Base-by-base conservation (phyloP, 1,139 yeast species). In the Hansenula anomala region DNA sequence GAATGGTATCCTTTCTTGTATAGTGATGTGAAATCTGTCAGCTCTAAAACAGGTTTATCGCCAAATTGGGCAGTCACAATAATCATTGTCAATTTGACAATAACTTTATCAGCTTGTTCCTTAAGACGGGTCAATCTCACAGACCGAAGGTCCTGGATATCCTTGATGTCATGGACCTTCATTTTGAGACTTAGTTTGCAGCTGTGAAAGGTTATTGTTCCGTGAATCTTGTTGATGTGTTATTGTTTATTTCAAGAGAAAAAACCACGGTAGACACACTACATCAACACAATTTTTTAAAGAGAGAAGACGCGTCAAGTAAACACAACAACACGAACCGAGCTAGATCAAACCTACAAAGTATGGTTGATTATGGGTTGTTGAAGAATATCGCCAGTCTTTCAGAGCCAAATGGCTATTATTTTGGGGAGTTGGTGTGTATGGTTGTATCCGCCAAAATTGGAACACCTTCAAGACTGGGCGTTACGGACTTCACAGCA, bases 401-500 rank as follows among this genome's bases (percentile, higher is more conserved):
- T 13, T 15, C 34, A 8, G 34, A 24, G 15, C 25, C 30, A 2
- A 4, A 11, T 4, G 19, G 8, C 4, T 11, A 12, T 13, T 36
- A 32, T 19, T n/a, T 11, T 6, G 23, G 4, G 3, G 17, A 33
- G 11, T 5, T 37, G 9, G 23, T 14, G 1, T 32, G 26, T 19
- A 6, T 37, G 5, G 3, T 37, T 3, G 36, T 37, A 9, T 28
- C 39, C 1, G n/a, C n/a, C n/a, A n/a, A n/a, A n/a, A n/a, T n/a
- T n/a, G n/a, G n/a, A n/a, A n/a, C n/a, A n/a, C n/a, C n/a, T 4
- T 37, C 17, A 6, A 17, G 41, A 13, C 11, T 46, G 4, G 35
- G 19, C 20, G 46, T 47, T 11, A 46, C 51, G 1, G 53, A 49
- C 19, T 36, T 46, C 37, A 40, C 51, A 2, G 6, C 35, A 6